phyloP scores from a whole-genome alignment of 306 rosid species.

The Castanea sativa region DNA sequence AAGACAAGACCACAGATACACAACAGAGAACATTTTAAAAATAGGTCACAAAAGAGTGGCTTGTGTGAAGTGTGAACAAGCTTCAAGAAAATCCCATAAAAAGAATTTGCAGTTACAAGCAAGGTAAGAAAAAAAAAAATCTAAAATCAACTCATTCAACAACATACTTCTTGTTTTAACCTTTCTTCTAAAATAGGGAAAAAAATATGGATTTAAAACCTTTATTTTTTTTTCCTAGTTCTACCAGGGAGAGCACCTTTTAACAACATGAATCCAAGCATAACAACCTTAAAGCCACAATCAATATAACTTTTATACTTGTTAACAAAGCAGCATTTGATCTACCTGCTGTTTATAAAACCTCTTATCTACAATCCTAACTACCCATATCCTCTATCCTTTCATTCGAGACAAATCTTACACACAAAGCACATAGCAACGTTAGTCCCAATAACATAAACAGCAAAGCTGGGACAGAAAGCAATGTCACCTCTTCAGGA shows the following conservation, averaged over 20 bases:
- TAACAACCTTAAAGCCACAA: not conserved
- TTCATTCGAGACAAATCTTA: not conserved
- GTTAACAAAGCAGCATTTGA: not conserved
- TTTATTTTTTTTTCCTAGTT: not conserved
- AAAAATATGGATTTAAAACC: not conserved
- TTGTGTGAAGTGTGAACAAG: not conserved
- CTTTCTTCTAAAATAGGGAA: not conserved
- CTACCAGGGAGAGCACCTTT: not conserved
- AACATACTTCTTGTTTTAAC: not conserved
- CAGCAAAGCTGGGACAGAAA: not conserved
- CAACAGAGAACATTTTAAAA: not conserved
- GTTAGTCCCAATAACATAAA: not conserved
- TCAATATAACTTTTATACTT: not conserved
- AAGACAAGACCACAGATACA: not conserved
- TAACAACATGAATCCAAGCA: not conserved
- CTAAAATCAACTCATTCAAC: not conserved
- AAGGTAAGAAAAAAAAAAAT: not conserved
- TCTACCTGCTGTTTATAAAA: not conserved
- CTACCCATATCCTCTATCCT: not conserved
- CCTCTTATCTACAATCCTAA: not conserved
- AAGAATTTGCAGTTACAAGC: not conserved
- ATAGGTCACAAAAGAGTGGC: not conserved
- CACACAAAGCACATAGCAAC: not conserved
- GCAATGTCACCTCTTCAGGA: constrained; percentile 60
- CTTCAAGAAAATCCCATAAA: not conserved